Conservation (phyloP, 352 stramenopile species). For the Peronospora destructor region DNA sequence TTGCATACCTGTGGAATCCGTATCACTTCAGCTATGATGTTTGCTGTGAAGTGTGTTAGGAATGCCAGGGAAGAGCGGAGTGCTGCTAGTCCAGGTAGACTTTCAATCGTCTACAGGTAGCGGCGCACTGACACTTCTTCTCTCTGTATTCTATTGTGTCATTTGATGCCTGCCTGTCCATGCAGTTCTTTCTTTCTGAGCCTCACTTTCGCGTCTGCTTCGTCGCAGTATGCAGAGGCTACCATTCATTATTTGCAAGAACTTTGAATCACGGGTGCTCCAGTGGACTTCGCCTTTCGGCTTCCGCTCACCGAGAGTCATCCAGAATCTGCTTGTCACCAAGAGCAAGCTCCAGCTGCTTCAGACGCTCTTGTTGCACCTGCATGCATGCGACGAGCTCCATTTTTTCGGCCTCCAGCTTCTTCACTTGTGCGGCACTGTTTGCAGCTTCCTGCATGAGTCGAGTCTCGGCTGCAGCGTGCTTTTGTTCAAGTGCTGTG, state of each 20-base stretch:
- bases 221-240: constrained; percentile 22
- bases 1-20: constrained; percentile 17
- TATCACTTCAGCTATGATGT: constrained; percentile 21
- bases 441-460: constrained; percentile 33
- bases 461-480: constrained; percentile 35
- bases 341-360: constrained; percentile 49
- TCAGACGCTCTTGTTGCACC: constrained; percentile 38
- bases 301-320: constrained; percentile 28
- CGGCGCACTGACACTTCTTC: constrained; percentile 18
- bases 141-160: constrained; percentile 32
- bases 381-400: constrained; percentile 34
- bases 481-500: constrained; percentile 42
- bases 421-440: constrained; percentile 27
- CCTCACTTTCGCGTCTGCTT: constrained; percentile 15
- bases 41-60: constrained; percentile 20
- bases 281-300: constrained; percentile 14
- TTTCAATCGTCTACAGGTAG: constrained; percentile 22
- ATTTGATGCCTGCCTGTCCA: constrained; percentile 23
- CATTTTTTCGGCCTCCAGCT: constrained; percentile 44
- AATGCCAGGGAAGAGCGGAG: constrained; percentile 16
- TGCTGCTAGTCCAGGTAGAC: constrained; percentile 22
- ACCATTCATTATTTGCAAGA: constrained; percentile 20
- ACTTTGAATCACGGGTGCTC: constrained; percentile 9
- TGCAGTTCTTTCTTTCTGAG: constrained; percentile 12
- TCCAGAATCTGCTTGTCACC: constrained; percentile 37